These are phyloP conservation scores for Endocalyx cinctus DNA, from an alignment of 2,329 filamentous ascomycete species.

Conservation along the genomic window DNA sequence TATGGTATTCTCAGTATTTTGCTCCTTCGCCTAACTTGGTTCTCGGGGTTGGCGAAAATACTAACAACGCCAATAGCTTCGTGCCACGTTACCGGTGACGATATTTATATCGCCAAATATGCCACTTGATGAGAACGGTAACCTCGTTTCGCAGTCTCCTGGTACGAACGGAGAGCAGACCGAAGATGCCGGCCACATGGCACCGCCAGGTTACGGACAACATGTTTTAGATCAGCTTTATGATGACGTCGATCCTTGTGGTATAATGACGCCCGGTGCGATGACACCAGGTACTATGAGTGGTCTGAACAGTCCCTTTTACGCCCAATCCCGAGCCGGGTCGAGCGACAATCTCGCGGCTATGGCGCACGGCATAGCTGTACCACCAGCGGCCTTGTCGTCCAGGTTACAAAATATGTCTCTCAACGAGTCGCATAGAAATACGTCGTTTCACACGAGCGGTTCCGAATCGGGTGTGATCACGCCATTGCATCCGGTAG, in stretches of 20 bases:
- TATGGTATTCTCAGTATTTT: constrained; percentile 31
- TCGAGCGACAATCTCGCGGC: constrained; percentile 76
- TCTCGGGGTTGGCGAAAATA: too few species aligned
- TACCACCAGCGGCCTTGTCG: constrained; percentile 52
- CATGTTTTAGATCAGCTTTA: constrained; percentile 89
- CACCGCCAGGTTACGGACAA: constrained; percentile 88
- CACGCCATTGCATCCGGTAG: constrained; percentile 35
- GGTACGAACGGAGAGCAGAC: constrained; percentile 27
- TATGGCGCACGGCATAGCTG: constrained; percentile 41
- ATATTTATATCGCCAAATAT: constrained; percentile 96
- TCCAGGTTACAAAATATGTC: constrained; percentile 68
- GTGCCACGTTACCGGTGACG: constrained; percentile 83
- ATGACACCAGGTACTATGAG: constrained; percentile 60
- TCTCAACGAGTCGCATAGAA: constrained; percentile 41
- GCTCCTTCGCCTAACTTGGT: constrained; percentile 9
- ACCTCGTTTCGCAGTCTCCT: constrained; percentile 62
- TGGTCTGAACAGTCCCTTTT: constrained; percentile 77
- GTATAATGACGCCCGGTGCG: constrained; percentile 66
- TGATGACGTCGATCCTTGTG: constrained; percentile 74
- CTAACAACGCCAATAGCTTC: too few species aligned
- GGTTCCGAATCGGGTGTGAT: constrained; percentile 39
- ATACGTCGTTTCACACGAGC: constrained; percentile 41
- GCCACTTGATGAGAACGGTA: constrained; percentile 81
- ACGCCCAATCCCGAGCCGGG: constrained; percentile 64
- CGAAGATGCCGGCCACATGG: constrained; percentile 55